Conservation (phyloP, 2,329 filamentous ascomycete species). For the Alternaria sp. region DNA sequence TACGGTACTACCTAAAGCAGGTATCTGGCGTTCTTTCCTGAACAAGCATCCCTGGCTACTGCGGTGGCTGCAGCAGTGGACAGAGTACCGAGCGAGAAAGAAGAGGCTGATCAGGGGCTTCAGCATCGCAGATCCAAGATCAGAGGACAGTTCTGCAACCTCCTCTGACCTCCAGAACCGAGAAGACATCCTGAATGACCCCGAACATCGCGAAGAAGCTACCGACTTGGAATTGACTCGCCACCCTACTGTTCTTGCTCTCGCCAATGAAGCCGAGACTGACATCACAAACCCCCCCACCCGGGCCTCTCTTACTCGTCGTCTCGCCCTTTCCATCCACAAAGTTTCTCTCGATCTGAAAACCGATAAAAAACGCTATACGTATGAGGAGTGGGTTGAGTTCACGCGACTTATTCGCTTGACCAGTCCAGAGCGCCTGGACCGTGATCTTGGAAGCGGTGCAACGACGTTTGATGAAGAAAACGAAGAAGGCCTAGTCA, state of each 20-base stretch:
- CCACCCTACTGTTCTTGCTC: slow-evolving; percentile 14
- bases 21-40: slow-evolving; percentile 60
- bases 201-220: slow-evolving; percentile 2
- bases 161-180: slow-evolving; percentile 25
- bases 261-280: slow-evolving; percentile 25
- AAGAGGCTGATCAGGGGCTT: slow-evolving; percentile 60
- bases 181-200: slow-evolving; percentile 2
- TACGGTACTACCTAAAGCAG: slow-evolving; percentile 70
- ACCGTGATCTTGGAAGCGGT: slow-evolving; percentile 16
- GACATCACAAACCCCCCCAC: slow-evolving; percentile 25
- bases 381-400: slow-evolving; percentile 86
- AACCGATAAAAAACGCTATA: slow-evolving; percentile 69
- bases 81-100: slow-evolving; percentile 44
- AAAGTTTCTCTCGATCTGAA: slow-evolving; percentile 70
- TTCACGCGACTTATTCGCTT: slow-evolving; percentile 78
- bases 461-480: slow-evolving; percentile 58
- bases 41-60: slow-evolving; percentile 57
- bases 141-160: slow-evolving; percentile 30
- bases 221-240: slow-evolving; percentile 18
- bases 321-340: slow-evolving; percentile 74
- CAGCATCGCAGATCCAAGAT: slow-evolving; percentile 47
- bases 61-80: slow-evolving; percentile 41
- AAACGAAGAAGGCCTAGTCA: slow-evolving; percentile 66
- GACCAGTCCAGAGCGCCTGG: slow-evolving; percentile 36
- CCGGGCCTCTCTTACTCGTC: slow-evolving; percentile 64